These are phyloP conservation scores for Mortierella alpina DNA, from an alignment of 192 early-diverging fungal species.

Conservation along the genomic window DNA sequence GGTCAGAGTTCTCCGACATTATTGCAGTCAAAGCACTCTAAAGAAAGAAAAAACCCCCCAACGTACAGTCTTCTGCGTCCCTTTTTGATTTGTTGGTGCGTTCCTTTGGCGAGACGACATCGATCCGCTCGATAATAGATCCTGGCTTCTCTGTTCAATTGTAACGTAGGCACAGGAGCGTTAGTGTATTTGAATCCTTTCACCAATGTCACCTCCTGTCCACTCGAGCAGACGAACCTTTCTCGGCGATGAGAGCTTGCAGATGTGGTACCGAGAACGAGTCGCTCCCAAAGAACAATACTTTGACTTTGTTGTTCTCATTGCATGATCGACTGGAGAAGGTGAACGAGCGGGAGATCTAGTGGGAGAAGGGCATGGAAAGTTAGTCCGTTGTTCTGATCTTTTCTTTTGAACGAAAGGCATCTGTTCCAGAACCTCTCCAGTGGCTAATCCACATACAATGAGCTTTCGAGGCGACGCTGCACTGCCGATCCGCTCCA, in stretches of 20 bases:
- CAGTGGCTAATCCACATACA: too few species aligned
- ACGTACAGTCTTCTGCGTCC: slow-evolving; percentile 44
- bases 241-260: slow-evolving; percentile 63
- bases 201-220: slow-evolving; percentile 26
- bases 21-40: background rate
- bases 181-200: slow-evolving; percentile 8
- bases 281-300: slow-evolving; percentile 93
- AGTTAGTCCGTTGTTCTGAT: too few species aligned
- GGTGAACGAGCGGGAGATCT: too few species aligned
- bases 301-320: slow-evolving; percentile 31
- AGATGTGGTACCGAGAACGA: slow-evolving; percentile 79
- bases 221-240: slow-evolving; percentile 49
- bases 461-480: too few species aligned
- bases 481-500: too few species aligned
- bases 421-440: too few species aligned
- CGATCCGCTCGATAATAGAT: slow-evolving; percentile 48
- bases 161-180: slow-evolving; percentile 43
- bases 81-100: slow-evolving; percentile 42
- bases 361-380: too few species aligned
- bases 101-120: slow-evolving; percentile 45
- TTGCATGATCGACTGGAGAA: background rate
- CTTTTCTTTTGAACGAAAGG: too few species aligned
- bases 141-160: slow-evolving; percentile 53
- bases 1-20: background rate
- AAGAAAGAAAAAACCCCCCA: background rate